These are phyloP conservation scores for Anastatica hierochuntica DNA, from an alignment of 345 rosid genomes.

Conservation along the genomic window DNA sequence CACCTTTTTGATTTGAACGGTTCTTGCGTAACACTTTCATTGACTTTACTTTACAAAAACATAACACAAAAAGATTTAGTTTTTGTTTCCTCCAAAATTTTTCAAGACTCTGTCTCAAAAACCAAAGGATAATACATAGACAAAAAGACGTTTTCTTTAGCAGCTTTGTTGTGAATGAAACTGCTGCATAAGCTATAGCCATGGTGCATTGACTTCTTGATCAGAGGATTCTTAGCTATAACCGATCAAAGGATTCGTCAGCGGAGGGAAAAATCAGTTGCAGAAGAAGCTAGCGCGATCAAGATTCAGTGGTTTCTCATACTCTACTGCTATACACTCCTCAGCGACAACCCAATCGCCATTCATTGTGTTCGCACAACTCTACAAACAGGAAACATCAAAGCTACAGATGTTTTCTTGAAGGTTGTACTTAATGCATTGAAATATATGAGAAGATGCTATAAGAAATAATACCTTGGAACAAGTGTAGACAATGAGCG, in stretches of 20 bases:
- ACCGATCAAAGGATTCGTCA: neutral
- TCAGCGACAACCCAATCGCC: conserved; percentile 50
- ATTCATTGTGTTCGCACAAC: conserved; percentile 31
- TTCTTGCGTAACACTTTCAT: conserved; percentile 10
- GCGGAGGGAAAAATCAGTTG: too few relatives aligned
- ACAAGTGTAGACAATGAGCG: conserved; percentile 67
- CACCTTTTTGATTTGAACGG: conserved; percentile 12
- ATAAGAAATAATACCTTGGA: conserved; percentile 35
- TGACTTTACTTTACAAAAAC: too few relatives aligned
- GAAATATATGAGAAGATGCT: neutral
- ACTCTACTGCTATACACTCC: conserved; percentile 49
- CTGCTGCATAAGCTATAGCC: too few relatives aligned
- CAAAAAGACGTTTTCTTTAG: too few relatives aligned
- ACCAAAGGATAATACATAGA: too few relatives aligned
- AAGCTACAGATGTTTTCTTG: neutral
- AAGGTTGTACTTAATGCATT: too few relatives aligned
- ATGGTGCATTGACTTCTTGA: too few relatives aligned
- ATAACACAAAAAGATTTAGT: too few relatives aligned
- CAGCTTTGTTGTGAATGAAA: too few relatives aligned
- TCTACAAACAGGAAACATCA: conserved; percentile 35
- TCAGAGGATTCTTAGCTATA: neutral
- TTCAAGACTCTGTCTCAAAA: too few relatives aligned
- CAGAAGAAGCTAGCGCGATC: conserved; percentile 20
- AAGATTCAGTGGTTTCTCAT: conserved; percentile 38
- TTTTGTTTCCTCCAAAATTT: too few relatives aligned